A percentile compares a stretch with the other conserved stretches of the same genome.
These are phyloP conservation scores for Phytophthora pinifolia DNA, from an alignment of 352 stramenopile genomes.

Conservation along the genomic window DNA sequence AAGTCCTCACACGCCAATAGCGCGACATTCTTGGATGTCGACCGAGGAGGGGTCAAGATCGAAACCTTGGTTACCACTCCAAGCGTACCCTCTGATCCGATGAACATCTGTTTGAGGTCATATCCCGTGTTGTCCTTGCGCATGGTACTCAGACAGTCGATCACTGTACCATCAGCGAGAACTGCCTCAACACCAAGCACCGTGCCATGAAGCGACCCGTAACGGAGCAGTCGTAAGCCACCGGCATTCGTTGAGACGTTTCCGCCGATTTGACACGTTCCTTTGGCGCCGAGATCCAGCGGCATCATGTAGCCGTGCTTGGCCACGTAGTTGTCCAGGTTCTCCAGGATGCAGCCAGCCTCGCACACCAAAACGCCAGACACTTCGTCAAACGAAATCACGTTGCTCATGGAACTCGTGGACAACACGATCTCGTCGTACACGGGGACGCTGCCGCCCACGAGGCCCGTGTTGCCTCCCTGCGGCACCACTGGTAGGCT, in stretches of 20 bases:
- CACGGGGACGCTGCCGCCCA: conserved; percentile 90
- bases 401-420: conserved; percentile 89
- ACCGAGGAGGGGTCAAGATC: conserved; percentile 32
- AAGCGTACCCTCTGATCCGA: conserved; percentile 96
- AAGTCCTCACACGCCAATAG: conserved; percentile 87
- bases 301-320: conserved; percentile 91
- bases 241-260: conserved; percentile 97
- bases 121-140: conserved; percentile 99
- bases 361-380: conserved; percentile 84
- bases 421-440: conserved; percentile 95
- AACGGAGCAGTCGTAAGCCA: conserved; percentile 93
- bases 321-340: conserved; percentile 89
- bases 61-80: conserved; percentile 88
- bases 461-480: conserved; percentile 97
- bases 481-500: conserved; percentile 93
- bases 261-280: conserved; percentile 97
- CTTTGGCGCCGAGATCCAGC: conserved; percentile 96
- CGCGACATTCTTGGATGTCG: conserved; percentile 85
- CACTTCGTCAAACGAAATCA: conserved; percentile 91
- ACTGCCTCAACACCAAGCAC: conserved; percentile 96
- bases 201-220: conserved; percentile 93
- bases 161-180: conserved; percentile 85
- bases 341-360: conserved; percentile 94
- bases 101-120: conserved; percentile 97
- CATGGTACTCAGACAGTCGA: conserved; percentile 92